Conservation (phyloP, 1,284 basidiomycete genomes). For the Irpex sp. region DNA sequence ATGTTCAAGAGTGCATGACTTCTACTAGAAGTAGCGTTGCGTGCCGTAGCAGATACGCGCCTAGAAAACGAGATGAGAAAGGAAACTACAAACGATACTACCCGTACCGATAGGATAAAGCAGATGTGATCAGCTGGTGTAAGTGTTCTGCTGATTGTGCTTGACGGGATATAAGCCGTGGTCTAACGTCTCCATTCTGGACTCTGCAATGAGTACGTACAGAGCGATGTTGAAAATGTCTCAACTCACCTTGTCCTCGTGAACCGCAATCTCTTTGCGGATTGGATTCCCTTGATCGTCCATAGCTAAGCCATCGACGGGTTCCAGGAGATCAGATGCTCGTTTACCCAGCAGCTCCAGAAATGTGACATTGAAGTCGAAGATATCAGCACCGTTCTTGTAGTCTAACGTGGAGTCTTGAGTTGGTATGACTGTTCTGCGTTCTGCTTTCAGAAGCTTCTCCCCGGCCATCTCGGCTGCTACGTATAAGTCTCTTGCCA, state of each 20-base stretch:
- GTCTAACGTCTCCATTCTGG: slow-evolving; percentile 28
- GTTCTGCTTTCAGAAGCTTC: slow-evolving; percentile 16
- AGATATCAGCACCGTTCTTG: slow-evolving; percentile 15
- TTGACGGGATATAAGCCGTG: slow-evolving; percentile 13
- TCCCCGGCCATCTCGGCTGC: slow-evolving; percentile 20
- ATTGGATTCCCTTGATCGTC: slow-evolving; percentile 24
- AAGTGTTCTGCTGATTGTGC: slow-evolving; percentile 26
- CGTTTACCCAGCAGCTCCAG: slow-evolving; percentile 28
- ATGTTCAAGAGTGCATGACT: slow-evolving; percentile 33
- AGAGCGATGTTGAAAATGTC: neutral
- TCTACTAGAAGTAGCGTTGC: slow-evolving; percentile 29
- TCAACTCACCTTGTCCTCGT: slow-evolving; percentile 28
- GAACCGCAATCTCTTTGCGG: slow-evolving; percentile 25
- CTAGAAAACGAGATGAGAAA: neutral
- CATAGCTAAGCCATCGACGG: slow-evolving; percentile 12
- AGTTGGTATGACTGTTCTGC: neutral
- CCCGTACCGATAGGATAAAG: slow-evolving; percentile 25
- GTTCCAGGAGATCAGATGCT: slow-evolving; percentile 22
- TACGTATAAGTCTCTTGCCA: slow-evolving; percentile 30
- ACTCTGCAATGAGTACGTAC: neutral
- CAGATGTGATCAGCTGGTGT: slow-evolving; percentile 26
- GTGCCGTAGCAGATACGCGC: slow-evolving; percentile 28
- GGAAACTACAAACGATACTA: neutral
- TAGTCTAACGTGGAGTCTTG: neutral
- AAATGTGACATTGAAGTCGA: slow-evolving; percentile 30